Evolutionary conservation across 495 filamentous ascomycete genomes (phyloP), one percentile per base, ranked within the genome.

Genomic region (Venustampulla echinocandica): DNA sequence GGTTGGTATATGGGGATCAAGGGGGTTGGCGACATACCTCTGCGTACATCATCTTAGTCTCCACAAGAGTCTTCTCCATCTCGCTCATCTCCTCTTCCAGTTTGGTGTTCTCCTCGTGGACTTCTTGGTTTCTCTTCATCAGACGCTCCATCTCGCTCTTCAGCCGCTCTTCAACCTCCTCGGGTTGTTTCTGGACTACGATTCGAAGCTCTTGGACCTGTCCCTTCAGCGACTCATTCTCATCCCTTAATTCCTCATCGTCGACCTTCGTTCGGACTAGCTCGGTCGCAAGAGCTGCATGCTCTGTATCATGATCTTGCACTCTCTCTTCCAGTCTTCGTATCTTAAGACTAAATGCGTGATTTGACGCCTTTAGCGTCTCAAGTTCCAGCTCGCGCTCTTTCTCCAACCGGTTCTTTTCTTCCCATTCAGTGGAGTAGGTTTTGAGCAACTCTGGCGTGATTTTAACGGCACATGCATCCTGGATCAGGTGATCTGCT

Each of bases 11-110:
- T 21, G 4, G 15, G 42, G 46, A 24, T n/a, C n/a, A n/a, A n/a
- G n/a, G n/a, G n/a, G n/a, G 24, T 10, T n/a, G 32, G 36, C 22
- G 25, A 66, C 75, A 63, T 75, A 96, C 92, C 82, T 95, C 87
- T 22, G 92, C 92, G 69, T 85, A 85, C 54, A 77, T 74, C 88
- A 99, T 87, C 75, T 99, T 99, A 1, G 88, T 89, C 55, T 83
- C 76, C 47, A 99, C 93, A 37, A 99, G 66, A 57, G 82, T 80
- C 65, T 90, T 89, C 71, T 97, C 92, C 76, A 99, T 92, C 46
- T 96, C 92, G 23, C 77, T 76, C 76, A 93, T 79, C 58, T 87
- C 82, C 64, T 95, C 94, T 62, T 95, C 88, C 56, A 99, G 69
- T 25, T 69, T 72, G 42, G 84, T 75, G 55, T 96, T 97, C 69